These are phyloP conservation scores for Rhizopogon vesiculosus DNA, from an alignment of 768 basidiomycete species.

Conservation along the genomic window DNA sequence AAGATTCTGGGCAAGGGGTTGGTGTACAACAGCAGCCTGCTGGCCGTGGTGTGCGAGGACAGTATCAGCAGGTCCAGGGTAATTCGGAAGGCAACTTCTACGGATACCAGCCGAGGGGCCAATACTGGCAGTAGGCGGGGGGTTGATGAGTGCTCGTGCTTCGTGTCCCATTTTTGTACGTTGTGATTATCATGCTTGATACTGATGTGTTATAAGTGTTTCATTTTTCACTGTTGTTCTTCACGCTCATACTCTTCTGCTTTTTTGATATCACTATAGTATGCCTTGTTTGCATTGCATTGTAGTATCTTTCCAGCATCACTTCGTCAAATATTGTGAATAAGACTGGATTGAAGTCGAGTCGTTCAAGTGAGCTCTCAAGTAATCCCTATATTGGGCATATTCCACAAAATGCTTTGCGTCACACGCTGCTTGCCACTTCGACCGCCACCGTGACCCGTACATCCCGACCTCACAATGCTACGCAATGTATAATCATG, in stretches of 20 bases:
- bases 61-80: slow-evolving; percentile 28
- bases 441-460: no score
- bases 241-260: slow-evolving; percentile 2
- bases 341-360: neutral
- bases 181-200: neutral
- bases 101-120: slow-evolving; percentile 64
- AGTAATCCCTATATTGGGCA: no score
- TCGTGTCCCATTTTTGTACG: slow-evolving; percentile 1
- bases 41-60: slow-evolving; percentile 41
- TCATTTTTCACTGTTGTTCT: neutral
- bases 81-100: slow-evolving; percentile 67
- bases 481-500: no score
- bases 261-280: slow-evolving; percentile 11
- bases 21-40: slow-evolving; percentile 36
- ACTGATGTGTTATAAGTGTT: neutral
- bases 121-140: slow-evolving; percentile 40
- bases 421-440: no score
- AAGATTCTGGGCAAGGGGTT: slow-evolving; percentile 19
- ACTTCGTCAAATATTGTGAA: neutral
- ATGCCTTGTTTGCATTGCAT: neutral
- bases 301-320: neutral
- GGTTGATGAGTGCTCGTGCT: slow-evolving; percentile 7
- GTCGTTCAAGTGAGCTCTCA: no score
- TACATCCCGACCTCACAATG: no score
- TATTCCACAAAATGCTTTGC: no score